phyloP scores from a whole-genome alignment of 2,329 filamentous ascomycete species.

The Colletotrichum simmondsii region DNA sequence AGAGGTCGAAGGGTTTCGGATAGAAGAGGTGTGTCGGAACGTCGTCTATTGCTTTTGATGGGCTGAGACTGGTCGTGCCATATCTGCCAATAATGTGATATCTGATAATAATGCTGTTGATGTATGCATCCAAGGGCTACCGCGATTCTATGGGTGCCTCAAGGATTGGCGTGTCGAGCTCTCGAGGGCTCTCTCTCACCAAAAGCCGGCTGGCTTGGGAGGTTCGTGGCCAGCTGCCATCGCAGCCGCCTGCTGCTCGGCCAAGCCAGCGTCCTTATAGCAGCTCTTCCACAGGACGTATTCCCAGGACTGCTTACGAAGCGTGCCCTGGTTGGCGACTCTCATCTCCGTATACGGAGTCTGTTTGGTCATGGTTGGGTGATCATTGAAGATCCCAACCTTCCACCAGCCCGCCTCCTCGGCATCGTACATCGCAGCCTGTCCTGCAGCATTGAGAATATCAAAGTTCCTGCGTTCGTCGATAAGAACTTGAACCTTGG shows the following conservation, averaged over 20 bases:
- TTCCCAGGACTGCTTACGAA: slow-evolving; percentile 4
- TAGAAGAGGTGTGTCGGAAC: background rate
- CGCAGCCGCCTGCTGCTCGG: background rate
- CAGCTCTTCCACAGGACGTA: slow-evolving; percentile 2
- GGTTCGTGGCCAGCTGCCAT: background rate
- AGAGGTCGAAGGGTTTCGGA: background rate
- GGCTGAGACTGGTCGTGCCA: background rate
- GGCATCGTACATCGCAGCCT: slow-evolving; percentile 7
- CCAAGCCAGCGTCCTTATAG: background rate
- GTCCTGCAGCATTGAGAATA: background rate
- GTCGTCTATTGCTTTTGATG: background rate
- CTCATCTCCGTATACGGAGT: background rate
- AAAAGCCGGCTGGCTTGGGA: slow-evolving; percentile 6
- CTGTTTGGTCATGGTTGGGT: background rate
- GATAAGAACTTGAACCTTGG: background rate
- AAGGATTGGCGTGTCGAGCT: background rate
- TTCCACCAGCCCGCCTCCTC: background rate
- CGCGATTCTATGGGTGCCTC: background rate
- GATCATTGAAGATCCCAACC: background rate
- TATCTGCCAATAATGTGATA: background rate
- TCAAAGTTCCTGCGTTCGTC: background rate
- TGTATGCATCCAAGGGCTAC: background rate
- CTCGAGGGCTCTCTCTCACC: background rate
- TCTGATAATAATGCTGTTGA: background rate
- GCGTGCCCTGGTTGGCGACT: background rate